A percentile compares a stretch with the other conserved stretches of the same genome.
Evolutionary conservation across 2,329 filamentous ascomycete species (phyloP).

Genomic region (Dothistroma pini): DNA sequence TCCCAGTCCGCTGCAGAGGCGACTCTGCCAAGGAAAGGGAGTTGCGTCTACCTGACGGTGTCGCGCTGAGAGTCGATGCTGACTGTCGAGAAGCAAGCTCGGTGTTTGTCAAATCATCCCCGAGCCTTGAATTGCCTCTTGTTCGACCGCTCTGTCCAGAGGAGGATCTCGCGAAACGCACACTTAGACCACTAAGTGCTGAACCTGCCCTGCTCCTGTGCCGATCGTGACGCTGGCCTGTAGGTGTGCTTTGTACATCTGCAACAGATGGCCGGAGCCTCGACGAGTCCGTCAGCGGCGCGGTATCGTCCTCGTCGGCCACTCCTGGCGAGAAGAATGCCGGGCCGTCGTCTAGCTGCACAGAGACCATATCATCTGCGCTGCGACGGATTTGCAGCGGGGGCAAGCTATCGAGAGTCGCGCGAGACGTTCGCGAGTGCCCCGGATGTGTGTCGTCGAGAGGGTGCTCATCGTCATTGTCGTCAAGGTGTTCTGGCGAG

Average conservation of each 20-base stretch:
- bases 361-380: constrained; percentile 34
- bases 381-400: constrained; percentile 28
- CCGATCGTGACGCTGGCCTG: constrained; percentile 47
- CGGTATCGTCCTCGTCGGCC: constrained; percentile 53
- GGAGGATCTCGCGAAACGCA: constrained; percentile 44
- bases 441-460: constrained; percentile 14
- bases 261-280: constrained; percentile 57
- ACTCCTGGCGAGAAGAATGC: constrained; percentile 50
- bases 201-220: constrained; percentile 14
- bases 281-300: constrained; percentile 56
- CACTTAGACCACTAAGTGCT: constrained; percentile 45
- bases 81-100: constrained; percentile 53
- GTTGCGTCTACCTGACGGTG: constrained; percentile 47
- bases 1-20: constrained; percentile 48
- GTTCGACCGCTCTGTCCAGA: constrained; percentile 39
- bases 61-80: constrained; percentile 48
- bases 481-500: constrained; percentile 22
- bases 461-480: constrained; percentile 19
- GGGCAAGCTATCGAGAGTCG: constrained; percentile 27
- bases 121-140: constrained; percentile 46
- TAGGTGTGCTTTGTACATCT: constrained; percentile 37
- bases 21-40: constrained; percentile 47
- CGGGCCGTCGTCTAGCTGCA: constrained; percentile 53
- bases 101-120: constrained; percentile 58
- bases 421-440: constrained; percentile 12